phyloP scores from a whole-genome alignment of 345 rosid genomes.

The Reutealis trisperma region DNA sequence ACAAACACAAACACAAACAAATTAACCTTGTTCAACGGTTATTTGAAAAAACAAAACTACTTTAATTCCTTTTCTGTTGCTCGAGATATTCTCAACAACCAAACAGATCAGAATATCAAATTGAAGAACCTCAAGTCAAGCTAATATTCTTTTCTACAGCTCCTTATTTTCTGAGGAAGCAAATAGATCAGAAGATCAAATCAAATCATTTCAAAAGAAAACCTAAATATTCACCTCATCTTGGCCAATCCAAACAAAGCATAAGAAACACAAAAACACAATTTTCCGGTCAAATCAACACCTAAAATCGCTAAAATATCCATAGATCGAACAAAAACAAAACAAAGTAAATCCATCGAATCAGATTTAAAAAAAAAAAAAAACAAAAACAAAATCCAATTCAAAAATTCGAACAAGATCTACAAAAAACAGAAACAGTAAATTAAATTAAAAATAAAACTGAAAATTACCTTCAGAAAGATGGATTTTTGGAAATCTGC shows the following conservation, averaged over 20 bases:
- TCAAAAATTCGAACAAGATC: neutral
- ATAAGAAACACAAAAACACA: no score
- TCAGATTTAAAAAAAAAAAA: neutral
- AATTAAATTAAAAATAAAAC: neutral
- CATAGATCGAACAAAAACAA: slow-evolving; percentile 26
- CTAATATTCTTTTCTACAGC: neutral
- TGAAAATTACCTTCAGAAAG: neutral
- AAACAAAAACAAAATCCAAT: no score
- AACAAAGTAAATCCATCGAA: neutral
- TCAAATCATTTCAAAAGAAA: neutral
- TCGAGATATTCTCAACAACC: neutral
- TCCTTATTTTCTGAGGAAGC: neutral
- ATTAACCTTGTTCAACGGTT: neutral
- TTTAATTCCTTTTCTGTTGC: neutral
- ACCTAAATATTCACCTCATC: neutral
- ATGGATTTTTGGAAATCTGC: neutral
- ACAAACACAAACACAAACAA: neutral
- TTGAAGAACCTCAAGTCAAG: neutral
- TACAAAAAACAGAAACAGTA: slow-evolving; percentile 2
- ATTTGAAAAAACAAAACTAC: neutral
- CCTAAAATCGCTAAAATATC: neutral
- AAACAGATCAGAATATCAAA: neutral
- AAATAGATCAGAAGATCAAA: neutral
- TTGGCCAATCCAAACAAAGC: neutral
- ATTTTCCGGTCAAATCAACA: neutral